phyloP scores from a whole-genome alignment of 495 filamentous ascomycete genomes.

The Penicillium arizonense region DNA sequence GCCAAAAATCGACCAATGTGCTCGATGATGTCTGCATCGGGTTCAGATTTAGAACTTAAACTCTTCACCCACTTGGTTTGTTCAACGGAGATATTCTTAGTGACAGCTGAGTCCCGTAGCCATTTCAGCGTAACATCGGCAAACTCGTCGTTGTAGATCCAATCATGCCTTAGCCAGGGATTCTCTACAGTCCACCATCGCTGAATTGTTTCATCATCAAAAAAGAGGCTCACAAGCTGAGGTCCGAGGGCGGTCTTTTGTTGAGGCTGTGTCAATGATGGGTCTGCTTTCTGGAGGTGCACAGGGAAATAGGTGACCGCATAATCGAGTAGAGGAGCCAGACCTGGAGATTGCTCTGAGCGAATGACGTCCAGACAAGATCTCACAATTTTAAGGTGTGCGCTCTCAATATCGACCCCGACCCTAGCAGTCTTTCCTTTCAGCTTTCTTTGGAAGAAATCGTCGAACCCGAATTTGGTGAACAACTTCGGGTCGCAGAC shows the following conservation, averaged over 20 bases:
- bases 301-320: not conserved
- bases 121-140: conserved; percentile 12
- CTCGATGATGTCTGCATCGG: conserved; percentile 22
- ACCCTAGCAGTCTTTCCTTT: conserved; percentile 10
- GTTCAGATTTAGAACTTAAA: conserved; percentile 19
- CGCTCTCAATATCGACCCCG: conserved; percentile 8
- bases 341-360: not conserved
- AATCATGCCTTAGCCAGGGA: not conserved
- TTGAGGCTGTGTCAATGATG: conserved; percentile 13
- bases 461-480: conserved; percentile 18
- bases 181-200: conserved; percentile 11
- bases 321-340: not conserved
- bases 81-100: conserved; percentile 11
- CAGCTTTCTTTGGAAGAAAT: conserved; percentile 19
- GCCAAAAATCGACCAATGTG: conserved; percentile 10
- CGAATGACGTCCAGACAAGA: conserved; percentile 6
- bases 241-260: conserved; percentile 12
- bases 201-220: conserved; percentile 3
- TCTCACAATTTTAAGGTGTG: conserved; percentile 3
- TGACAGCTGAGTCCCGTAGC: conserved; percentile 20
- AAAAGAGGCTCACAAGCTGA: conserved; percentile 10
- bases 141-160: conserved; percentile 10
- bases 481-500: conserved; percentile 18
- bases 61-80: conserved; percentile 16
- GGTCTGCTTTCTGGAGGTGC: conserved; percentile 9